Evolutionary conservation across 1,284 basidiomycete genomes (phyloP), one percentile per base, ranked within the genome.

Genomic region (Sporisorium exsertum): DNA sequence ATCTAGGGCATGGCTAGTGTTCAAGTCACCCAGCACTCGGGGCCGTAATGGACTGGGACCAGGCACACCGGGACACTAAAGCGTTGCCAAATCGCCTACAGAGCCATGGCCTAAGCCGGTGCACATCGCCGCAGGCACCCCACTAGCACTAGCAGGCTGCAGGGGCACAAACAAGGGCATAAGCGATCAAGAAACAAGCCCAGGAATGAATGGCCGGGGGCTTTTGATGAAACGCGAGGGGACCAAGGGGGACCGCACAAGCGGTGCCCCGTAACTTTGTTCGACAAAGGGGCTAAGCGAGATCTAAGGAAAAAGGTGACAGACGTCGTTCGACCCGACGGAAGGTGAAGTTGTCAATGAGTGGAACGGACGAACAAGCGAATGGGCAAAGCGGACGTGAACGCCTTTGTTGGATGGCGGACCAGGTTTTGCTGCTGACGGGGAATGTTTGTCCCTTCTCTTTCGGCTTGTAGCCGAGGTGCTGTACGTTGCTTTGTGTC

Each of bases 191-290:
- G 12, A 24, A 26, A 42, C 24, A 27, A 24, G 50, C n/a, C n/a
- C 6, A 42, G 35, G 52, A 40, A 53, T 53, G 52, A 53, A 15
- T 53, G 27, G 37, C 52, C 52, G 35, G 26, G 35, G 24, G 52
- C 52, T 33, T 52, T 12, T 15, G 20, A 45, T 24, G 24, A 10
- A 47, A 47, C 45, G 45, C 22, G 45, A 47, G 5, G 5, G 22
- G 45, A 20, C 6, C 7, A 8, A 20, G 40, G 18, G n/a, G 37
- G 37, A 40, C 37, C 37, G 33, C 33, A 7, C 13, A 35, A 13
- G 16, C 37, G 16, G 37, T 40, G 37, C 18, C 18, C 37, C 37
- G 20, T 43, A 43, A 43, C 18, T 15, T 43, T 20, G 40, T 43
- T 20, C 40, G 18, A 1, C n/a, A n/a, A 10, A 8, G 40, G 4